A percentile compares a stretch with the other conserved stretches of the same genome.
Evolutionary conservation across 1,139 yeast species (phyloP).

Genomic region (Debaryomyces sp.): DNA sequence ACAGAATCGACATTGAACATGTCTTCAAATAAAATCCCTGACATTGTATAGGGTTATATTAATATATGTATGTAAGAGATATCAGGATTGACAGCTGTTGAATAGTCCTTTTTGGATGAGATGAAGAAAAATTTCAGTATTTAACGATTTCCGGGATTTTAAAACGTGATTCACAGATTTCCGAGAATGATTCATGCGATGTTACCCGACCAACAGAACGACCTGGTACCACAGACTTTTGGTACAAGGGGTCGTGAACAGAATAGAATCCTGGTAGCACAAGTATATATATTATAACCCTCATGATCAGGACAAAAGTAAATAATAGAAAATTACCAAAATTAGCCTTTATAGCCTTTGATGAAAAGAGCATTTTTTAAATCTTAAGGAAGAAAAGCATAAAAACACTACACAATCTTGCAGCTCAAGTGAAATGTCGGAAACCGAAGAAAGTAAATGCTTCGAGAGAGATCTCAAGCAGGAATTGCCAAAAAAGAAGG

Average conservation of each 20-base stretch:
- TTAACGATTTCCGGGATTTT: neutral
- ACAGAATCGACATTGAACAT: conserved; percentile 84
- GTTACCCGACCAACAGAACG: neutral
- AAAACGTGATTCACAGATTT: neutral
- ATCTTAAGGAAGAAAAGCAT: neutral
- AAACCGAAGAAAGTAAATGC: neutral
- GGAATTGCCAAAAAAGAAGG: neutral
- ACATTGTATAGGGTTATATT: conserved; percentile 48
- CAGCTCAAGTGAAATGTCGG: neutral
- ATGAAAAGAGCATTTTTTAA: neutral
- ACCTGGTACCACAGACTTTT: neutral
- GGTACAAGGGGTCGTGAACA: neutral
- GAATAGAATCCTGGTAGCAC: neutral
- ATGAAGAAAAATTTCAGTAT: conserved; percentile 5
- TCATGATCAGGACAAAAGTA: conserved; percentile 1
- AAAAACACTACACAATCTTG: neutral
- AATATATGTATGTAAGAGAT: neutral
- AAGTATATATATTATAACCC: neutral
- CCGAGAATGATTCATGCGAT: neutral
- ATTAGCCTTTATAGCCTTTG: conserved; percentile 3
- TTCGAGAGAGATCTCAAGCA: neutral
- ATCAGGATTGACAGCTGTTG: neutral
- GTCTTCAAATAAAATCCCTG: conserved; percentile 89
- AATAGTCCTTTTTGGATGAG: conserved; percentile 3
- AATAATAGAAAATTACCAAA: conserved; percentile 7